Evolutionary conservation across 805 yeast genomes (phyloP).

Genomic region (Priceomyces carsonii): DNA sequence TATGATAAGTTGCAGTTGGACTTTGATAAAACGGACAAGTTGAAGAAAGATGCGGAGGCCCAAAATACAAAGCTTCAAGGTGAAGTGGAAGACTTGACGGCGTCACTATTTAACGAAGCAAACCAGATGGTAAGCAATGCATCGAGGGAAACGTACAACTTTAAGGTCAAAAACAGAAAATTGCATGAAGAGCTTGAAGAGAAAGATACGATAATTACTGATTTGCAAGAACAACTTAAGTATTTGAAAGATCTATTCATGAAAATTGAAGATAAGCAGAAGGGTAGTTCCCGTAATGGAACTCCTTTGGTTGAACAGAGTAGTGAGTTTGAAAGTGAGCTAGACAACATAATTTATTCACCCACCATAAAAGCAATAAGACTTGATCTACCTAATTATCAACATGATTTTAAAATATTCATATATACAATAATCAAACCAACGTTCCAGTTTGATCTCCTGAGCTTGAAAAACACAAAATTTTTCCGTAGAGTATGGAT

Average conservation of each 20-base stretch:
- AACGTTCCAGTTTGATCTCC: constrained; percentile 36
- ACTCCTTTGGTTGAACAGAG: constrained; percentile 15
- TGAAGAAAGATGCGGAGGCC: constrained; percentile 51
- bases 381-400: constrained; percentile 45
- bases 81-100: constrained; percentile 80
- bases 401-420: constrained; percentile 45
- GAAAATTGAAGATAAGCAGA: constrained; percentile 48
- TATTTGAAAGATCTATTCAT: constrained; percentile 64
- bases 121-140: constrained; percentile 83
- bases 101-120: constrained; percentile 79
- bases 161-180: constrained; percentile 58
- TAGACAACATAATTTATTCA: constrained; percentile 30
- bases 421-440: constrained; percentile 32
- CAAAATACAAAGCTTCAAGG: constrained; percentile 61
- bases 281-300: constrained; percentile 8
- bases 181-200: constrained; percentile 58
- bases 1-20: constrained; percentile 32
- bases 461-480: constrained; percentile 48
- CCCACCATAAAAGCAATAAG: constrained; percentile 40
- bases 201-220: constrained; percentile 64
- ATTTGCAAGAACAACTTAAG: constrained; percentile 64
- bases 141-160: constrained; percentile 61
- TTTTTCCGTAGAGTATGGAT: constrained; percentile 64
- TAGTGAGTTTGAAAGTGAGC: neutral
- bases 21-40: constrained; percentile 16